Evolutionary conservation across 108 stramenopile species (phyloP).

Genomic region (Discostella stelligeroides): DNA sequence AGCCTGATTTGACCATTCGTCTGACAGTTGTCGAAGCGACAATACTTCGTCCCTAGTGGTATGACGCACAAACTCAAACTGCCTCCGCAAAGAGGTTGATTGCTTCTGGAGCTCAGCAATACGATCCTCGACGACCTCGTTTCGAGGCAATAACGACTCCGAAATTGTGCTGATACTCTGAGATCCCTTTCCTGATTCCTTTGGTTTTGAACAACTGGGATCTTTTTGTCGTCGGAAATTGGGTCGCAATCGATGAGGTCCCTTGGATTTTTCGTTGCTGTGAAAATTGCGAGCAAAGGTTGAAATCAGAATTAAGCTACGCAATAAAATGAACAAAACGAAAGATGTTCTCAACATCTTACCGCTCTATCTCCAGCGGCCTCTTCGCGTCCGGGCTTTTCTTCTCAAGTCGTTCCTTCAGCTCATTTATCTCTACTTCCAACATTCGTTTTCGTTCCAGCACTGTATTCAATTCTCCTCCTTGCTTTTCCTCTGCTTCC

Average conservation of each 20-base stretch:
- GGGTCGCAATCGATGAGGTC: slow-evolving; percentile 25
- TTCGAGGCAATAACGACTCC: too few species aligned
- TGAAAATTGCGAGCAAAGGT: not conserved
- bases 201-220: not conserved
- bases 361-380: slow-evolving; percentile 38
- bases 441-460: slow-evolving; percentile 49
- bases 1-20: slow-evolving; percentile 53
- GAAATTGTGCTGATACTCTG: not conserved
- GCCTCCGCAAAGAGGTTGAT: slow-evolving; percentile 9
- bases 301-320: not conserved
- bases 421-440: slow-evolving; percentile 57
- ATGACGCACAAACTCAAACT: slow-evolving; percentile 56
- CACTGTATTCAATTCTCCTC: slow-evolving; percentile 35
- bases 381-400: slow-evolving; percentile 28
- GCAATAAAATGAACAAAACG: not conserved
- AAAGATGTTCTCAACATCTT: slow-evolving; percentile 1
- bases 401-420: slow-evolving; percentile 28
- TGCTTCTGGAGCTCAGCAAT: slow-evolving; percentile 7
- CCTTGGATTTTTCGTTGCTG: slow-evolving; percentile 41
- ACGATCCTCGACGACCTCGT: not conserved
- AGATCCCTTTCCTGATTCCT: not conserved
- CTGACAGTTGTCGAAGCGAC: slow-evolving; percentile 34
- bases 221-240: slow-evolving; percentile 18
- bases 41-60: slow-evolving; percentile 57
- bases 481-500: slow-evolving; percentile 41